A percentile compares a stretch with the other conserved stretches of the same genome.
Evolutionary conservation across 108 stramenopile species (phyloP).

Genomic region (Fistulifera solaris): DNA sequence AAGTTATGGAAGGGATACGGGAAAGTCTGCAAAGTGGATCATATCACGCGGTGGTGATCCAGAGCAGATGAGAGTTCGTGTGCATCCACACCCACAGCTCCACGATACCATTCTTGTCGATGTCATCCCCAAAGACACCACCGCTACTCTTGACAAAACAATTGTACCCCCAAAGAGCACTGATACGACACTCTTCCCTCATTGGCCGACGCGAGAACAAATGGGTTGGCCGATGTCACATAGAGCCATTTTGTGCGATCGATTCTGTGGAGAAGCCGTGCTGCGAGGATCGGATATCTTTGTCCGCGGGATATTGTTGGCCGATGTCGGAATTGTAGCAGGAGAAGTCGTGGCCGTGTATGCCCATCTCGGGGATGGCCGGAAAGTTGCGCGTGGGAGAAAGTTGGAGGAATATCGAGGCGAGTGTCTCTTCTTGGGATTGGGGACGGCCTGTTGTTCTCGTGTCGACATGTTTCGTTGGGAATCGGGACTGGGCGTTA

Average conservation of each 20-base stretch:
- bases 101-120: too few relatives aligned
- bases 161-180: too few relatives aligned
- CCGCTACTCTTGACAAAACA: too few relatives aligned
- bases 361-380: conserved; percentile 20
- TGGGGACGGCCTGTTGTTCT: conserved; percentile 33
- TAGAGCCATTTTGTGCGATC: conserved; percentile 44
- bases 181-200: too few relatives aligned
- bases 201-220: too few relatives aligned
- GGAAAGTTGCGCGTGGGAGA: conserved; percentile 22
- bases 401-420: conserved; percentile 36
- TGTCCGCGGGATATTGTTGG: conserved; percentile 51
- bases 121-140: too few relatives aligned
- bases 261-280: conserved; percentile 73
- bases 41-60: too few relatives aligned
- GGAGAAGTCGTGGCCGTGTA: conserved; percentile 56
- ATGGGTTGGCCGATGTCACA: conserved; percentile 61
- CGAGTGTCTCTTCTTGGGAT: conserved; percentile 54
- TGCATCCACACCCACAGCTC: too few relatives aligned
- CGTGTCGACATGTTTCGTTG: conserved; percentile 44
- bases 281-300: conserved; percentile 68
- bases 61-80: neutral
- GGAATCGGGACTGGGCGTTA: conserved; percentile 38
- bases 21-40: conserved; percentile 3
- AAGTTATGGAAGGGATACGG: conserved; percentile 27
- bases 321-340: conserved; percentile 39